A percentile compares a stretch with the other conserved stretches of the same genome.
Evolutionary conservation across 495 filamentous ascomycete species (phyloP).

Genomic region (Cryomyces antarcticus): DNA sequence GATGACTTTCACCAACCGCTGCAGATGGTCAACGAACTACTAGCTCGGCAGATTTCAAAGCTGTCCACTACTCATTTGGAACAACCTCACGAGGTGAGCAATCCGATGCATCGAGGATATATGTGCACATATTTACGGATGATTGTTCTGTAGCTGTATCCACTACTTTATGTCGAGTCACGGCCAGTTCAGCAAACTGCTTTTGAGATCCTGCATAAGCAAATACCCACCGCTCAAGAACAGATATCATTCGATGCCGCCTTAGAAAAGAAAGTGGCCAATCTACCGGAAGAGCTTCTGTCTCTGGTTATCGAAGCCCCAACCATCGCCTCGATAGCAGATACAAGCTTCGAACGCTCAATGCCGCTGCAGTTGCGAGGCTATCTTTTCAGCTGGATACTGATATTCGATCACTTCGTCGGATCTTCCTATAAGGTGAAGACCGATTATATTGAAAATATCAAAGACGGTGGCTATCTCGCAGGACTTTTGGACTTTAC

Average conservation of each 20-base stretch:
- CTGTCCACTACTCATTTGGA: slow-evolving; percentile 33
- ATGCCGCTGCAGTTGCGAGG: slow-evolving; percentile 37
- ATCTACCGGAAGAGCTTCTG: slow-evolving; percentile 26
- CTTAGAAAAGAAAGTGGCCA: slow-evolving; percentile 46
- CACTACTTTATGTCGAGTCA: slow-evolving; percentile 56
- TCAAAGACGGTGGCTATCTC: slow-evolving; percentile 54
- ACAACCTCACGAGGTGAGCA: slow-evolving; percentile 33
- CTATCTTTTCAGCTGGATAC: slow-evolving; percentile 80
- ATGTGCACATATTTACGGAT: too few species aligned
- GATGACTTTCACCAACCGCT: slow-evolving; percentile 27
- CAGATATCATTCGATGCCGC: slow-evolving; percentile 66
- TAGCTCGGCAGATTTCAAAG: slow-evolving; percentile 40
- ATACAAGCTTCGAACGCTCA: slow-evolving; percentile 23
- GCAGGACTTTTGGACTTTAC: slow-evolving; percentile 51
- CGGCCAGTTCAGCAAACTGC: slow-evolving; percentile 55
- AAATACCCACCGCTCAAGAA: slow-evolving; percentile 58
- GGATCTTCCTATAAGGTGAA: slow-evolving; percentile 53
- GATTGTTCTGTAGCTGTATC: too few species aligned
- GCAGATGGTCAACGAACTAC: slow-evolving; percentile 47
- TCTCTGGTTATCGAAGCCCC: slow-evolving; percentile 26
- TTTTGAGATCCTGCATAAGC: slow-evolving; percentile 58
- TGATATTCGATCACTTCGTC: slow-evolving; percentile 69
- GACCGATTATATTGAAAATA: slow-evolving; percentile 50
- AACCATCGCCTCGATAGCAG: slow-evolving; percentile 18
- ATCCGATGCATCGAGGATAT: too few species aligned